phyloP scores from a whole-genome alignment of 192 early-diverging fungal species.

The Coemansia aciculifera region DNA sequence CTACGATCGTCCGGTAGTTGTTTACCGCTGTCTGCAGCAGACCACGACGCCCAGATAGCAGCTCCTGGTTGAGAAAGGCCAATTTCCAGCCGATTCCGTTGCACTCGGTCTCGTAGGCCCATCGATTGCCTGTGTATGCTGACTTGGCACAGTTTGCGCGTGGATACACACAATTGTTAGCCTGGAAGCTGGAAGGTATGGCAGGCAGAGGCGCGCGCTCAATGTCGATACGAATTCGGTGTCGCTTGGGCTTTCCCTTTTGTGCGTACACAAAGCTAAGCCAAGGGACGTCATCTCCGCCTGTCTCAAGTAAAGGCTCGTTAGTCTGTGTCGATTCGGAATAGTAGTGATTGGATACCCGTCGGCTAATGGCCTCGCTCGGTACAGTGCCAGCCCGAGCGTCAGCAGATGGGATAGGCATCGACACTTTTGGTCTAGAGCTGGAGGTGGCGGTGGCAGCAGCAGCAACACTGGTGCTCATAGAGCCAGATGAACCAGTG shows the following conservation, averaged over 20 bases:
- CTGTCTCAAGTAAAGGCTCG: slow-evolving; percentile 33
- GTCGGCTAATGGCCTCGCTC: not conserved
- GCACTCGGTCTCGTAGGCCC: slow-evolving; percentile 82
- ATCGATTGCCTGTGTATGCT: slow-evolving; percentile 78
- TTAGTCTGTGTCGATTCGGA: not conserved
- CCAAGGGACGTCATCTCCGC: slow-evolving; percentile 33
- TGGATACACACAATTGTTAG: slow-evolving; percentile 82
- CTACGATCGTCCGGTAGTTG: slow-evolving; percentile 70
- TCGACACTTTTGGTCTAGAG: not conserved
- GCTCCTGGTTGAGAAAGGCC: slow-evolving; percentile 69
- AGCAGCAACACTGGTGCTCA: not conserved
- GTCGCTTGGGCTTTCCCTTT: slow-evolving; percentile 63
- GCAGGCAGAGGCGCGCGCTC: slow-evolving; percentile 52
- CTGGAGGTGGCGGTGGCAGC: not conserved
- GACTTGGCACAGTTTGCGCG: slow-evolving; percentile 66
- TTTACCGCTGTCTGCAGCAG: slow-evolving; percentile 84
- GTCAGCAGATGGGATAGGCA: not conserved
- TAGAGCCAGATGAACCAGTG: not conserved
- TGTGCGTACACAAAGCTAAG: slow-evolving; percentile 49
- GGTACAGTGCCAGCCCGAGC: not conserved
- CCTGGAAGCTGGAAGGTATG: slow-evolving; percentile 63
- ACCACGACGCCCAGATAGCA: slow-evolving; percentile 69
- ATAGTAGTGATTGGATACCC: not conserved
- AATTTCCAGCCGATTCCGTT: slow-evolving; percentile 87
- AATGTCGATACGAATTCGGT: slow-evolving; percentile 73